These are phyloP conservation scores for Albophoma yamanashiensis DNA, from an alignment of 2,329 filamentous ascomycete genomes.

Conservation along the genomic window DNA sequence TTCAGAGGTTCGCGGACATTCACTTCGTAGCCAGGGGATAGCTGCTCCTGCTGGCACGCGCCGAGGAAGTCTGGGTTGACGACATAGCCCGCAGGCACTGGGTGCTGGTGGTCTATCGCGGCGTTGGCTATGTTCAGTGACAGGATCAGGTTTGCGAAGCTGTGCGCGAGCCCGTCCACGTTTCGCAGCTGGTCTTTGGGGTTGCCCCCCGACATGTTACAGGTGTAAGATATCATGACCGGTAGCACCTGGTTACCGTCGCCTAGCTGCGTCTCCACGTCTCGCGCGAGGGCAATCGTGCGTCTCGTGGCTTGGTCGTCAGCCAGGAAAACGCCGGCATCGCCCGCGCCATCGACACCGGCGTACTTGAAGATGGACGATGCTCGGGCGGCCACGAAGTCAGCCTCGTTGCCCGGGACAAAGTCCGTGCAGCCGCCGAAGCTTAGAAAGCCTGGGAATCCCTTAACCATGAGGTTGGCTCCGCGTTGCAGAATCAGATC, in stretches of 20 bases:
- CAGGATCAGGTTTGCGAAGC: slow-evolving; percentile 2
- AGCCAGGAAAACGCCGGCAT: background rate
- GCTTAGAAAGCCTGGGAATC: background rate
- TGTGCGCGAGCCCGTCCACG: background rate
- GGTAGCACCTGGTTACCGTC: background rate
- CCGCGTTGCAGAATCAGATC: background rate
- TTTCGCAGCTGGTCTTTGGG: background rate
- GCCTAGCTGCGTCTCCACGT: background rate
- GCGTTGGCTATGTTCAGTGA: background rate
- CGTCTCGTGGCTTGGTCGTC: background rate
- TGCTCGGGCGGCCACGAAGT: slow-evolving; percentile 1
- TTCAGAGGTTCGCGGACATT: background rate
- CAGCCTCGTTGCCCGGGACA: background rate
- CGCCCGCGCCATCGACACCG: background rate
- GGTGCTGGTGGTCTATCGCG: background rate
- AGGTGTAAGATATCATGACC: slow-evolving; percentile 3
- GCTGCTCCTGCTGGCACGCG: background rate
- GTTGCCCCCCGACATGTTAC: background rate
- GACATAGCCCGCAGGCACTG: background rate
- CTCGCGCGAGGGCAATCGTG: background rate
- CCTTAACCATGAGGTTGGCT: background rate
- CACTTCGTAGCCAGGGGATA: background rate
- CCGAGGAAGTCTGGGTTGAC: slow-evolving; percentile 3
- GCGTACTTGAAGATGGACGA: slow-evolving; percentile 2
- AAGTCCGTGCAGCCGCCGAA: slow-evolving; percentile 3